Percentiles rank a stretch among this genome's conserved stretches.
phyloP scores from a whole-genome alignment of 1,284 basidiomycete genomes.

The Cutaneotrichosporon dermatis region DNA sequence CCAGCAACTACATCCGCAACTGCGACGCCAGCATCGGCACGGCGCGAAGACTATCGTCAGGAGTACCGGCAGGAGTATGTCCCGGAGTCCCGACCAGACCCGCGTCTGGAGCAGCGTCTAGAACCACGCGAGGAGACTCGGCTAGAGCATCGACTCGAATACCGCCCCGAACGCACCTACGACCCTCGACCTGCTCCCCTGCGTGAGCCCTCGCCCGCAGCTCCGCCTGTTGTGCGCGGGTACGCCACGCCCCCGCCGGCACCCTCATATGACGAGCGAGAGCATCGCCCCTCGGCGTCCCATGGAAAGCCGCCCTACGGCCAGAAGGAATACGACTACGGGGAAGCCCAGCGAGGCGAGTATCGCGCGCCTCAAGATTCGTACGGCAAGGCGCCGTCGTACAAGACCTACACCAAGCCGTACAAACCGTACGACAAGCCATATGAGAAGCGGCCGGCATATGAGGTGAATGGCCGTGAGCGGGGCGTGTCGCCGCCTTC shows the following conservation, averaged over 20 bases:
- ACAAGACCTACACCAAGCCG: constrained; percentile 5
- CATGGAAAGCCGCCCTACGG: not conserved
- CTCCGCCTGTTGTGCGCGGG: not conserved
- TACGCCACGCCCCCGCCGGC: too few relatives aligned
- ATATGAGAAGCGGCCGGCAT: not conserved
- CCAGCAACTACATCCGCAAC: not conserved
- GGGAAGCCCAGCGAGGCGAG: not conserved
- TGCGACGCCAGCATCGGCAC: not conserved
- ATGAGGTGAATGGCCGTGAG: not conserved
- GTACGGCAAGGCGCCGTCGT: not conserved
- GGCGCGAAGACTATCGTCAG: not conserved
- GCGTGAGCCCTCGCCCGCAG: not conserved
- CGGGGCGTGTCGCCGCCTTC: not conserved
- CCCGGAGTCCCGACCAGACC: not conserved
- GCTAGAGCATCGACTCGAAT: not conserved
- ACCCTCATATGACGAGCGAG: not conserved
- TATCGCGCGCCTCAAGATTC: not conserved
- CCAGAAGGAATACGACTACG: constrained; percentile 1
- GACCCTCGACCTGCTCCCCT: not conserved
- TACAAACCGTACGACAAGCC: not conserved
- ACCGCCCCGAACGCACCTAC: not conserved
- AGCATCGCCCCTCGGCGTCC: not conserved
- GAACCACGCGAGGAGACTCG: not conserved
- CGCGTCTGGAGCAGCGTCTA: not conserved
- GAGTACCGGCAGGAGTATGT: not conserved